These are phyloP conservation scores for Claviceps spartinae DNA, from an alignment of 2,329 filamentous ascomycete genomes.

Conservation along the genomic window DNA sequence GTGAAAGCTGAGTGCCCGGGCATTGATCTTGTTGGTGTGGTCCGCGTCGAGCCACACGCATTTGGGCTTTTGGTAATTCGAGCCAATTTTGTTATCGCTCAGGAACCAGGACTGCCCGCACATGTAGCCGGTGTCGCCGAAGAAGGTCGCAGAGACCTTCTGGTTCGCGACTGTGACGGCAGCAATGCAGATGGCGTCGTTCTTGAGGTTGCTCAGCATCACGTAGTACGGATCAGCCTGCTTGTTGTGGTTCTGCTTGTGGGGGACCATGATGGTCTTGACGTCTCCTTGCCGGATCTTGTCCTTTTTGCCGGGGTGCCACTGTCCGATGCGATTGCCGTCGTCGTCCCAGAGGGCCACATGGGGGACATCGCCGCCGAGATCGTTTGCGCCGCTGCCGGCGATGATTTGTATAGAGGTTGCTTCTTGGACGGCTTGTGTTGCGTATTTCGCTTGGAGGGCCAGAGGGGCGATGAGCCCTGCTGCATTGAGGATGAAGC, in stretches of 20 bases:
- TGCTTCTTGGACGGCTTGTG: neutral
- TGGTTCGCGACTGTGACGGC: conserved; percentile 10
- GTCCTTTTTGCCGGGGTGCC: conserved; percentile 2
- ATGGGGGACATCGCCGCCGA: conserved; percentile 6
- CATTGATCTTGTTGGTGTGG: conserved; percentile 9
- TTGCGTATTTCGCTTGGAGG: neutral
- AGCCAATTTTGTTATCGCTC: conserved; percentile 8
- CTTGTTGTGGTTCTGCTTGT: conserved; percentile 5
- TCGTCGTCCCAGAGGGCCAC: conserved; percentile 10
- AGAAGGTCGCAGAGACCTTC: conserved; percentile 6
- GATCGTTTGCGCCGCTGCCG: neutral
- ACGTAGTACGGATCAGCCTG: conserved; percentile 8
- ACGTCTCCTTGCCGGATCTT: conserved; percentile 1
- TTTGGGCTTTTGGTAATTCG: conserved; percentile 6
- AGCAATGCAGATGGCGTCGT: conserved; percentile 12
- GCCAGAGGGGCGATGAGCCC: neutral
- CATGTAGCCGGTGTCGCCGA: conserved; percentile 11
- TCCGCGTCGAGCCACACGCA: conserved; percentile 15
- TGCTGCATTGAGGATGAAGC: conserved; percentile 1
- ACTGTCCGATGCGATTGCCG: conserved; percentile 8
- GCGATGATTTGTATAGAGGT: neutral
- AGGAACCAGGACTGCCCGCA: conserved; percentile 13
- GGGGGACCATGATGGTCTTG: conserved; percentile 2
- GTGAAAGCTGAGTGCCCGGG: conserved; percentile 12
- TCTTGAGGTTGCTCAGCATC: conserved; percentile 10